Evolutionary conservation across 768 basidiomycete species (phyloP), one percentile per base, ranked within the genome.

Genomic region (Cubamyces lactineus): DNA sequence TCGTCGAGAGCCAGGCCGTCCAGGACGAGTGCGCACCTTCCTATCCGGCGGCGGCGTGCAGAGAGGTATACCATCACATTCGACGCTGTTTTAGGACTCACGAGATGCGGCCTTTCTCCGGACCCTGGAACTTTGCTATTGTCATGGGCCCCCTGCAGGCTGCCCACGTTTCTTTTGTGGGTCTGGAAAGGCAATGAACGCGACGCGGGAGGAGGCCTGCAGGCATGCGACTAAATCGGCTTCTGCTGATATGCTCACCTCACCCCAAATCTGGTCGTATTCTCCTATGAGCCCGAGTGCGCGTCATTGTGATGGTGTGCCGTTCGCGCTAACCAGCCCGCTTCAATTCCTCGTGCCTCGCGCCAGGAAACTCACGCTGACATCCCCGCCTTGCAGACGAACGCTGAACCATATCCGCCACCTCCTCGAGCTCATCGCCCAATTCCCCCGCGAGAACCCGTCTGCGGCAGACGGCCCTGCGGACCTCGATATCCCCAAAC

Each of bases 381-480:
- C 41, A 5, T 43, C 7, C 19, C 9, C 2, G n/a, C 26, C 16
- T 6, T 34, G 5, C 58, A 89, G 88, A 47, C 86, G 91, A 6
- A 77, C 83, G 21, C 56, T 78, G 0, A 83, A 82, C 60, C 90
- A 94, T 67, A 84, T 89, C 56, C 79, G 82, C 9, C 82, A 84
- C 61, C 83, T 98, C 2, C 80, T 94, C 13, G 82, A 85, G 5
- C 81, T 92, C 46, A 86, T 94, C 42, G 74, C 80, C 1, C 82
- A 84, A 57, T 97, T 97, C 72, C 96, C 96, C 1, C 82, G 77
- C 23, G 74, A 79, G 53, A 97, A 98, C 73, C 91, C 92, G 30
- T 83, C 86, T 50, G 72, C 78, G 0, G 64, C 76, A 5, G 34
- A 41, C 38, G 54, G 49, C 8, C 41, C 57, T 52, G 69, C 77